Conservation (phyloP, 345 rosid species). For the Cardamine resedifolia region DNA sequence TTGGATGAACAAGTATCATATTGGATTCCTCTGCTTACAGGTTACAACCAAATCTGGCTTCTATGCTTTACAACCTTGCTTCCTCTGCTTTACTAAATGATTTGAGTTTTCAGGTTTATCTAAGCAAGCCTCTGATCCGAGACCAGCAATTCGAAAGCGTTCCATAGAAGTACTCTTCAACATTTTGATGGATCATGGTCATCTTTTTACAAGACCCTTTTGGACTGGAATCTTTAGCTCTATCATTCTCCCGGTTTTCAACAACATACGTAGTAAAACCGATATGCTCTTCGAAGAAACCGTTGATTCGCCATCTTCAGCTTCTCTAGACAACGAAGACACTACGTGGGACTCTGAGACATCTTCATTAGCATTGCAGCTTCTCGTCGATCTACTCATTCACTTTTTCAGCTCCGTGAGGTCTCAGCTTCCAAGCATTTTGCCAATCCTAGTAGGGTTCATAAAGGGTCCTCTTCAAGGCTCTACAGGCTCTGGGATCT, state of each 20-base stretch:
- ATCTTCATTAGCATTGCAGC: slow-evolving; percentile 63
- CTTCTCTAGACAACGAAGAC: slow-evolving; percentile 53
- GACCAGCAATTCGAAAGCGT: slow-evolving; percentile 76
- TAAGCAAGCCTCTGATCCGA: slow-evolving; percentile 74
- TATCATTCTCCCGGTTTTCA: slow-evolving; percentile 66
- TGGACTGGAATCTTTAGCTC: slow-evolving; percentile 65
- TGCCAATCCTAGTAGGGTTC: slow-evolving; percentile 59
- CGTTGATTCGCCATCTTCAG: slow-evolving; percentile 43
- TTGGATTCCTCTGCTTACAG: slow-evolving; percentile 95
- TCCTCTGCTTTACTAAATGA: background rate
- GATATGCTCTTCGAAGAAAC: slow-evolving; percentile 47
- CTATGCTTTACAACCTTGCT: background rate
- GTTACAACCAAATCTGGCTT: slow-evolving; percentile 38
- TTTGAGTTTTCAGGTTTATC: slow-evolving; percentile 64
- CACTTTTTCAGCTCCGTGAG: slow-evolving; percentile 56
- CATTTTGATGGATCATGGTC: slow-evolving; percentile 93
- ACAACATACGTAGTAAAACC: slow-evolving; percentile 46
- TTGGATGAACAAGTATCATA: slow-evolving; percentile 80
- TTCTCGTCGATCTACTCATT: slow-evolving; percentile 71
- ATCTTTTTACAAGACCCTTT: slow-evolving; percentile 72
- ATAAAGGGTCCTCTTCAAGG: slow-evolving; percentile 77
- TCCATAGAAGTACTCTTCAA: slow-evolving; percentile 85
- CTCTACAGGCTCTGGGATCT: slow-evolving; percentile 72
- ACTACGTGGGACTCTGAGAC: slow-evolving; percentile 82
- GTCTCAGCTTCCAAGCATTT: slow-evolving; percentile 58